Evolutionary conservation across 768 basidiomycete genomes (phyloP), one percentile per base, ranked within the genome.

Genomic region (Leccinum pellstonianum): DNA sequence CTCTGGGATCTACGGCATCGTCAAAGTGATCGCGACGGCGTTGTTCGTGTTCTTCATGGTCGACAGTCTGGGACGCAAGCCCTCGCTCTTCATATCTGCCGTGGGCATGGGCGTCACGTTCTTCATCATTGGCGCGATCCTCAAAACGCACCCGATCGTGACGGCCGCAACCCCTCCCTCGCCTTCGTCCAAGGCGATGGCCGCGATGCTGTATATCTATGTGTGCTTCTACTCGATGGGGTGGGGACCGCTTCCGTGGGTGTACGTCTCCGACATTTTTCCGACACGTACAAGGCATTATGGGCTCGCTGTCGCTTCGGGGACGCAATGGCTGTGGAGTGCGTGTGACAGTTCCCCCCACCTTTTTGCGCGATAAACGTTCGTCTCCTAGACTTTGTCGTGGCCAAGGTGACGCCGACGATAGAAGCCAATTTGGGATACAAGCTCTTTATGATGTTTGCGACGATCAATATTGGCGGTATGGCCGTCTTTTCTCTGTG

Each of bases 161-260:
- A 82, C 84, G 1, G 75, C 38, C 76, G 80, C 79, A 1, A 57
- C 69, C 1, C n/a, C 67, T 3, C 80, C 83, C 0, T 69, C 86
- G 0, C 78, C 84, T 0, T 80, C 85, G 17, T 79, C 78, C 2
- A 85, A 88, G 70, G 93, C 81, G 1, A 94, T 93, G 92, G 91
- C 92, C 3, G 90, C 85, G 2, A 84, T 92, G 84, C 74, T 94
- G 29, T 95, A 94, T 69, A 83, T 94, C 56, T 95, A 90, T 66
- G 90, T 93, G 47, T 87, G 86, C 70, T 93, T 93, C 73, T 94
- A 93, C 73, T 90, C 87, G 4, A 88, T 93, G 84, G 90, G 90
- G 41, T 91, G 90, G 86, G 92, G 91, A 19, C 85, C 85, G n/a
- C 72, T 80, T 12, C 88, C 81, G 15, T 81, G 75, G 77, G 83